Base-by-base conservation (phyloP, 164 flowering plant species). In the Cinnamomum micranthum region DNA sequence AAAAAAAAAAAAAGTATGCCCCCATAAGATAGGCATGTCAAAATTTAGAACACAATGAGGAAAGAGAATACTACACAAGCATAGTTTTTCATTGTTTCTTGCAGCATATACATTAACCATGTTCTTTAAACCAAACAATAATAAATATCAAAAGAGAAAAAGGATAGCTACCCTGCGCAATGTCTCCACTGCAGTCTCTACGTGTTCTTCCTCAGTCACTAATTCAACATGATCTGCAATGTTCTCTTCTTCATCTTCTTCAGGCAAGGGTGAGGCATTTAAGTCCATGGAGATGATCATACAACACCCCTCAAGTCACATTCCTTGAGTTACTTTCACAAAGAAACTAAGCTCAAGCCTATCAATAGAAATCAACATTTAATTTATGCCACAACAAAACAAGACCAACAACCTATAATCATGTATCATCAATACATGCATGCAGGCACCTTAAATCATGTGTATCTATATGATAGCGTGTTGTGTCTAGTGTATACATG, bases 181-280 rank as follows among this genome's bases (percentile, higher is more conserved):
- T 66, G 89, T 88, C 71, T 88, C 90, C 65, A 87, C 92, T 10
- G 87, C 92, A 69, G 88, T 74, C 77, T 87, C 93, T 17, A 74
- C 20, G 65, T 83, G 92, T 6, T 80, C 85, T 60, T 87, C 92
- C 31, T 87, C 92, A 71, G 65, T 74, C 58, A 75, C 85, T 75
- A 83, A 88, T 76, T 87, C 87, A 35, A 80, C 76, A 69, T 84
- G 88, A 50, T 79, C 81, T 66, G 80, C 88, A 73, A 82, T 86
- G 65, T 76, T 84, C 64, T 87, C 97, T 69, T 82, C 81, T 64
- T 94, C 98, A 68, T 91, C 97, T 25, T 94, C 98, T 72, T 94
- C 98, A 28, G 98, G 98, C 76, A 80, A 72, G 20, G 97, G 97
- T 2, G 91, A 89, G 68, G 90, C 97, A 89, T 94, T 94, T 76